Base-by-base conservation (phyloP, 345 rosid genomes). In the Linum tenue region DNA sequence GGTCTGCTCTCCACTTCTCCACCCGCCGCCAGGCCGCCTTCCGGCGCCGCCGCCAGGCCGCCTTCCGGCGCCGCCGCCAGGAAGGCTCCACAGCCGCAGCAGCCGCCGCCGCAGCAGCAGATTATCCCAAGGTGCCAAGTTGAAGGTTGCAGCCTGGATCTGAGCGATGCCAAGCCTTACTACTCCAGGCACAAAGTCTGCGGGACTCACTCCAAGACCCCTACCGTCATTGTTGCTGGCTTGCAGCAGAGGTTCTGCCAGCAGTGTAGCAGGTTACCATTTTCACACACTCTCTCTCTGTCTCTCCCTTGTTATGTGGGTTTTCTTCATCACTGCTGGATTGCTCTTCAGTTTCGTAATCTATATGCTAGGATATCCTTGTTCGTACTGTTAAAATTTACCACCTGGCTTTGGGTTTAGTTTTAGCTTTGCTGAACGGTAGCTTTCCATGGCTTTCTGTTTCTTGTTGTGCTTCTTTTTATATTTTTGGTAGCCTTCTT, bases 161-260 rank as follows among this genome's bases (percentile, higher is more conserved):
- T 90, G 84, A 92, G 84, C 76, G 91, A 86, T 72, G 91, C 84
- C 38, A 92, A 92, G 72, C 84, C 92, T 74, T 92, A 92, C 75
- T 89, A 92, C 83, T 85, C 91, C 0, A 86, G 96, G 75, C 99
- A 94, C 56, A 90, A 86, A 73, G 99, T 94, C 53, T 94, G 99
- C 73, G 78, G 84, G 42, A 73, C 83, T 76, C 97, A 94, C 70
- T 90, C 97, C 14, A 94, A 94, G 79, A 77, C 95, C 63, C 77
- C 96, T 6, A 82, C 60, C 60, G 99, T 86, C 73, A 67, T 80
- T 76, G 99, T 94, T 56, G 80, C 77, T 66, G 97, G 96, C 68
- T 76, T 88, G 56, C 81, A 85, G 74, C 97, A 94, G 81, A 84
- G 99, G 78, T 92, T 92, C 76, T 92, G 98, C 78, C 98, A 94